Evolutionary conservation across 441 rosid genomes (phyloP).

Genomic region (Kokia cookei): DNA sequence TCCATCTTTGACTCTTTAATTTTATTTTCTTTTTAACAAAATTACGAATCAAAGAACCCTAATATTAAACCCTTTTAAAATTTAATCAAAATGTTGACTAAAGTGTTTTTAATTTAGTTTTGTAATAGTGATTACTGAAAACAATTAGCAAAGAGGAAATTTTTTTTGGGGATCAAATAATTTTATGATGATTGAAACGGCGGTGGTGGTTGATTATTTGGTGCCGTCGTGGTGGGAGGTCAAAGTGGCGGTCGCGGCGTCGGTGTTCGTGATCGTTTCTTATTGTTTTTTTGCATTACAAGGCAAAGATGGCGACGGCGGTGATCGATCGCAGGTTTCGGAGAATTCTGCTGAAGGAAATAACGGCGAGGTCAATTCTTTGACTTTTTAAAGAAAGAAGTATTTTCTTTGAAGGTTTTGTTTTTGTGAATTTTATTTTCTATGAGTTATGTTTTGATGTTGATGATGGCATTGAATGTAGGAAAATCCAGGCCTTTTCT

Average conservation of each 20-base stretch:
- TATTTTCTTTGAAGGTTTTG: not conserved
- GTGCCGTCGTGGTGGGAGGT: conserved; percentile 93
- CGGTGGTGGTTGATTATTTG: conserved; percentile 44
- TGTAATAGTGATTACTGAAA: not conserved
- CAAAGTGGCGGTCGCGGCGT: conserved; percentile 62
- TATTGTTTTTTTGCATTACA: conserved; percentile 54
- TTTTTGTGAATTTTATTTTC: not conserved
- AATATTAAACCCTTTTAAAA: not conserved
- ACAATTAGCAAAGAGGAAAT: not conserved
- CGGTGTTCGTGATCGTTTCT: conserved; percentile 46
- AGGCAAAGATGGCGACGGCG: conserved; percentile 24
- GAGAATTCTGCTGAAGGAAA: conserved; percentile 35
- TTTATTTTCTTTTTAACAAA: not conserved
- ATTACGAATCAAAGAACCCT: conserved; percentile 4
- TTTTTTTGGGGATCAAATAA: not conserved
- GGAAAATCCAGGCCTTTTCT: not conserved
- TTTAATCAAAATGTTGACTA: not conserved
- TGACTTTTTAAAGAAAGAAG: not conserved
- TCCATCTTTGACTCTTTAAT: not conserved
- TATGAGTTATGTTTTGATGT: not conserved
- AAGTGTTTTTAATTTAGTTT: not conserved
- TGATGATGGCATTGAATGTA: not conserved
- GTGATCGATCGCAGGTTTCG: conserved; percentile 30
- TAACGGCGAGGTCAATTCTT: conserved; percentile 60
- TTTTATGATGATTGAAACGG: conserved; percentile 34